Conservation (phyloP, 1,284 basidiomycete species). For the Tilletia setariae region DNA sequence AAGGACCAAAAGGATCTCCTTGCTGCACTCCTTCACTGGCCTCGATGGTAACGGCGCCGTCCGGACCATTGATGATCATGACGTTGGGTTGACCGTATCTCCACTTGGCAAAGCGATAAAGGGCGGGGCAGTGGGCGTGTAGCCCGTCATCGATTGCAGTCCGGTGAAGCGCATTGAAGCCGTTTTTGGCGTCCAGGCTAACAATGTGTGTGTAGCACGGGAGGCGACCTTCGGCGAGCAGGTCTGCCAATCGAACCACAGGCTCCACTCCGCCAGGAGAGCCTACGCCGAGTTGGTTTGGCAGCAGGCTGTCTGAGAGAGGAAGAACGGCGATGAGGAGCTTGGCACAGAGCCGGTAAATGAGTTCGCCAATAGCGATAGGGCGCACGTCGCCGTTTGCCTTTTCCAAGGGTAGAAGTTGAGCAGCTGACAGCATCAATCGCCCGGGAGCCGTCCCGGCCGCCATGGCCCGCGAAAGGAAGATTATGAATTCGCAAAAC, state of each 20-base stretch:
- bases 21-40: background rate
- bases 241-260: background rate
- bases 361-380: background rate
- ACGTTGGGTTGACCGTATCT: background rate
- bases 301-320: background rate
- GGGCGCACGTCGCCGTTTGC: conserved; percentile 4
- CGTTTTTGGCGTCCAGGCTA: background rate
- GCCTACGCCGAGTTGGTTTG: background rate
- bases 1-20: conserved; percentile 8
- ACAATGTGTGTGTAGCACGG: background rate
- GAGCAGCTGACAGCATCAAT: background rate
- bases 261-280: background rate
- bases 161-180: background rate
- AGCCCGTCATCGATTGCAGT: background rate
- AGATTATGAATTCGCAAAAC: background rate
- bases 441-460: background rate
- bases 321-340: background rate
- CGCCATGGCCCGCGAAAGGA: background rate
- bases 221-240: background rate
- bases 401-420: background rate
- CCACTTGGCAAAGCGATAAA: background rate
- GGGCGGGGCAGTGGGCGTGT: background rate
- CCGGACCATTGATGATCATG: background rate
- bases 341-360: background rate
- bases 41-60: background rate